Evolutionary conservation across 2,329 filamentous ascomycete species (phyloP), one percentile per base, ranked within the genome.

Genomic region (Ophiosphaerella korrae): DNA sequence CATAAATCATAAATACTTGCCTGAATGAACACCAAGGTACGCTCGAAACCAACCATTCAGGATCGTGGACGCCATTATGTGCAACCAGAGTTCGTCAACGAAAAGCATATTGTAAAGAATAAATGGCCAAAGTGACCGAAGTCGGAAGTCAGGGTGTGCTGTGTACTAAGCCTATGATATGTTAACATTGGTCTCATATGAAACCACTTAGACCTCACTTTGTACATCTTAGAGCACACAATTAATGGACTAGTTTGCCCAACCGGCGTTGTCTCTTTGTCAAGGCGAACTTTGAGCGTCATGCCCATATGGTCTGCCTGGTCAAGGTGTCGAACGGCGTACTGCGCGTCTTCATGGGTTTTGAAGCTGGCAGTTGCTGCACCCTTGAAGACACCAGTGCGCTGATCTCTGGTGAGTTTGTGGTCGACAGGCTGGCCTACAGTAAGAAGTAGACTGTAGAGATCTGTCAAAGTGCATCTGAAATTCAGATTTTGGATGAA

Each of bases 401-500:
- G 57, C 23, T 53, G 38, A 45, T 71, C 63, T 36, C 56, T 59
- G 35, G 63, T 61, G 21, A 74, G 49, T 32, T 63, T 65, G 33
- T 53, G 59, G 29, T 67, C 58, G 9, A 66, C 40, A 3, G 69
- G 62, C 24, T 53, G 52, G 9, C 68, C 67, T 5, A 64, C 58
- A 24, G 56, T 64, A 26, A 52, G 52, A 8, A 75, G 48, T 12
- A 75, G 50, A 7, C 50, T 44, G 12, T 55, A 48, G 8, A 75
- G 61, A 9, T 74, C 67, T 21, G 49, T 57, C 16, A 57, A 53
- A 7, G 57, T 57, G 35, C 59, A 61, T 7, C 59, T 63, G 48
- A 66, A 72, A 40, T 53, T 68, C 13, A 75, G 51, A 14, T 67
- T 64, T 18, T 60, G 62, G 31, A 75, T 68, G 54, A 73, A 73